Conservation (phyloP, 179 eudicot species). For the Amaranthus tricolor region DNA sequence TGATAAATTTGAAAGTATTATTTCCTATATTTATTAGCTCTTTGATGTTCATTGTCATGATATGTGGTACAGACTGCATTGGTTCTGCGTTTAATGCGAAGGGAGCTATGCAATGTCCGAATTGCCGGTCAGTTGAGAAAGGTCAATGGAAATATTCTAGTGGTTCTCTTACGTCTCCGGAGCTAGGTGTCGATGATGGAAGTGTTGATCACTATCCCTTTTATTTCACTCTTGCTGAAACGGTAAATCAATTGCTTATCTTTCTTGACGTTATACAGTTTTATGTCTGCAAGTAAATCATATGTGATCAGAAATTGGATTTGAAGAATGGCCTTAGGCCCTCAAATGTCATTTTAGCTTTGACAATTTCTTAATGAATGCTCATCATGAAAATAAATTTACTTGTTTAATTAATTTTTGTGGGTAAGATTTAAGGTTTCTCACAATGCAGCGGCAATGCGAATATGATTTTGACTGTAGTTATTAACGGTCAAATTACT, state of each 20-base stretch:
- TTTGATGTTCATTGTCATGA: conserved; percentile 14
- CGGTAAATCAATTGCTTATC: conserved; percentile 33
- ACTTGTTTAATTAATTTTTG: not conserved
- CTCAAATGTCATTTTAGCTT: not conserved
- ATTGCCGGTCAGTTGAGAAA: conserved; percentile 56
- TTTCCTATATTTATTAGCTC: conserved; percentile 1
- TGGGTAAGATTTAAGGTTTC: not conserved
- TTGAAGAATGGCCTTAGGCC: not conserved
- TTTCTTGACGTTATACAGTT: not conserved
- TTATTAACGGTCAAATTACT: too few species aligned
- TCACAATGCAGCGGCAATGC: not conserved
- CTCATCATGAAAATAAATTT: not conserved
- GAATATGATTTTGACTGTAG: not conserved
- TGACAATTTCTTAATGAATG: not conserved
- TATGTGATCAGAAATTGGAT: not conserved
- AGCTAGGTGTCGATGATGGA: conserved; percentile 37
- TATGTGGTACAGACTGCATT: conserved; percentile 50
- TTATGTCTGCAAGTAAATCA: not conserved
- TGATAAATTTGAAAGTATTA: not conserved
- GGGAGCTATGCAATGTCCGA: conserved; percentile 76
- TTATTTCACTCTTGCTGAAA: conserved; percentile 44
- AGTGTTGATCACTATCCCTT: conserved; percentile 32
- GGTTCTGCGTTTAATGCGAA: conserved; percentile 65
- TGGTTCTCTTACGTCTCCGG: conserved; percentile 42
- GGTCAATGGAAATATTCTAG: conserved; percentile 59